Percentiles rank a stretch among this genome's conserved stretches.
Evolutionary conservation across 176 grass and related monocot genomes (phyloP).

Genomic region (Urochloa ruziziensis): DNA sequence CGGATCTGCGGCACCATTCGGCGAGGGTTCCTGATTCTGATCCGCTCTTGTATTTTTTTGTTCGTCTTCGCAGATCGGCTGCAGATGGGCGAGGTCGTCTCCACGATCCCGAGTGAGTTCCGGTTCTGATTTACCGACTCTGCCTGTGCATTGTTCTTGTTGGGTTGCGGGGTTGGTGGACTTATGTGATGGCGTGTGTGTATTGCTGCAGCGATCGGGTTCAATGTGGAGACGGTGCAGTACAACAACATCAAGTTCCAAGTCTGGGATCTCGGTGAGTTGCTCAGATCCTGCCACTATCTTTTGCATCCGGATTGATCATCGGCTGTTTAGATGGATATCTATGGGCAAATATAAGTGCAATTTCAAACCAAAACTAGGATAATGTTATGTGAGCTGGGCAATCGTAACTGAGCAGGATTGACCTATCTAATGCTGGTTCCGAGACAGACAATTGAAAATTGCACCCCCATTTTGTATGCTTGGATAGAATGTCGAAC

Average conservation of each 20-base stretch:
- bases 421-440: not conserved
- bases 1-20: slow-evolving; percentile 22
- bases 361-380: not conserved
- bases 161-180: not conserved
- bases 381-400: too few species aligned
- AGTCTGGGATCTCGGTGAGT: slow-evolving; percentile 96
- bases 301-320: not conserved
- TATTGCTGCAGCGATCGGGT: slow-evolving; percentile 81
- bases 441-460: not conserved
- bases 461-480: not conserved
- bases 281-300: not conserved
- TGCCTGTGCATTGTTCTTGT: slow-evolving; percentile 11
- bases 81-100: slow-evolving; percentile 99
- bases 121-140: slow-evolving; percentile 13
- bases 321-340: not conserved
- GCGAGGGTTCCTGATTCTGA: slow-evolving; percentile 32
- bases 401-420: not conserved
- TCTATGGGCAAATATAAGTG: not conserved
- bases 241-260: slow-evolving; percentile 99
- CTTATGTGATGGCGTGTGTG: slow-evolving; percentile 5
- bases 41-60: not conserved
- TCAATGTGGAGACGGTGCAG: slow-evolving; percentile 98
- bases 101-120: slow-evolving; percentile 89
- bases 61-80: slow-evolving; percentile 65
- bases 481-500: not conserved